Evolutionary conservation across 139 green algal species (phyloP).

Genomic region (Picocystis salinarum): DNA sequence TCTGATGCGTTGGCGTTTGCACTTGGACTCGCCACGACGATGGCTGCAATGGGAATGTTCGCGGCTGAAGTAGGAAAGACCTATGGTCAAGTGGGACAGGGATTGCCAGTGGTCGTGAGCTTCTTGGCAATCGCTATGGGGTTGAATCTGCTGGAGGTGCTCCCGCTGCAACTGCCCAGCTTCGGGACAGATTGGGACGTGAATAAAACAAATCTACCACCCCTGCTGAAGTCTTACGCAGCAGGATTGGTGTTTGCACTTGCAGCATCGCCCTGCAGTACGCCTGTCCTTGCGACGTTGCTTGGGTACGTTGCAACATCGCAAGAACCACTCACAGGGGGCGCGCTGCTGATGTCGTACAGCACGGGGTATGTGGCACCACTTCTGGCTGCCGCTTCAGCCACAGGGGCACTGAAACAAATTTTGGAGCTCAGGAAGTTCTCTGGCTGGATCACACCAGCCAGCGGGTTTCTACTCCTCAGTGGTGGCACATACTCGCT

Average conservation of each 20-base stretch:
- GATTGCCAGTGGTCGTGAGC: slow-evolving; percentile 13
- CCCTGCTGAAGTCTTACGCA: slow-evolving; percentile 58
- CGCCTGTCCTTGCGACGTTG: slow-evolving; percentile 78
- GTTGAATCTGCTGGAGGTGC: slow-evolving; percentile 76
- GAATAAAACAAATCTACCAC: slow-evolving; percentile 14
- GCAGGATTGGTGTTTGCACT: slow-evolving; percentile 82
- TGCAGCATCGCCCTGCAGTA: slow-evolving; percentile 75
- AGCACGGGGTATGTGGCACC: slow-evolving; percentile 78
- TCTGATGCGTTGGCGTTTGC: slow-evolving; percentile 43
- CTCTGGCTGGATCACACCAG: slow-evolving; percentile 67
- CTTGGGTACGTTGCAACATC: slow-evolving; percentile 70
- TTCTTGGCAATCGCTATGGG: slow-evolving; percentile 76
- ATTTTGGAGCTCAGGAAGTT: slow-evolving; percentile 59
- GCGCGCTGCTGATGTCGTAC: slow-evolving; percentile 6
- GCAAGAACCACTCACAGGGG: slow-evolving; percentile 26
- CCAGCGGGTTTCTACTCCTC: slow-evolving; percentile 59
- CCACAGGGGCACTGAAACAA: slow-evolving; percentile 48
- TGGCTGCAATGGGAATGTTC: slow-evolving; percentile 58
- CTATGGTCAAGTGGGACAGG: slow-evolving; percentile 53
- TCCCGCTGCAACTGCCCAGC: slow-evolving; percentile 53
- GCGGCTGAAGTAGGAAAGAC: slow-evolving; percentile 45
- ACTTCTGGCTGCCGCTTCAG: slow-evolving; percentile 67
- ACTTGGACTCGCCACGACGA: slow-evolving; percentile 60
- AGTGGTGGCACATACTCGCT: slow-evolving; percentile 66
- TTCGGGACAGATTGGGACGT: slow-evolving; percentile 47